A percentile compares a stretch with the other conserved stretches of the same genome.
Evolutionary conservation across 139 green algal genomes (phyloP).

Genomic region (Picochlorum costavermella): DNA sequence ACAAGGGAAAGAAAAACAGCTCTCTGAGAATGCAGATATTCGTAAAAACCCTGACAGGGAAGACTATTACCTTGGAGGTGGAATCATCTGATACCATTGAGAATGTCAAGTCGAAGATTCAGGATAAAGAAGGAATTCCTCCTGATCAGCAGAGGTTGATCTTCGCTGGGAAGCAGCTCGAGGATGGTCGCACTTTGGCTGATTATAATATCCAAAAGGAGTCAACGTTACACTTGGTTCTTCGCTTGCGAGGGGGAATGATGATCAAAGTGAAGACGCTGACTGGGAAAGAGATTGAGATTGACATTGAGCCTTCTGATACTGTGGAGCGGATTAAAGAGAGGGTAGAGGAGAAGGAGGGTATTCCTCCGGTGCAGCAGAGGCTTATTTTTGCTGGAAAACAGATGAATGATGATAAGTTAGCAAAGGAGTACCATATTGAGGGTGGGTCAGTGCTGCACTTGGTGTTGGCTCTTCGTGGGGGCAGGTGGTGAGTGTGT

Average conservation of each 20-base stretch:
- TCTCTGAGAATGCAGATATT: slow-evolving; percentile 62
- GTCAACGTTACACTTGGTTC: slow-evolving; percentile 96
- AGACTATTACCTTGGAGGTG: slow-evolving; percentile 83
- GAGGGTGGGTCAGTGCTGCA: slow-evolving; percentile 96
- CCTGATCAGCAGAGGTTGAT: slow-evolving; percentile 95
- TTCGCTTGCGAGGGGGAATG: slow-evolving; percentile 59
- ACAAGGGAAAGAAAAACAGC: background rate
- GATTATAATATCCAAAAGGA: slow-evolving; percentile 97
- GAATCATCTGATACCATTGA: slow-evolving; percentile 62
- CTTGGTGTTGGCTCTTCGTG: slow-evolving; percentile 65
- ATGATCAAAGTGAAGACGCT: slow-evolving; percentile 97
- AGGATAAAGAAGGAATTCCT: slow-evolving; percentile 89
- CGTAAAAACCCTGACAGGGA: slow-evolving; percentile 70
- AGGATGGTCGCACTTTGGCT: slow-evolving; percentile 87
- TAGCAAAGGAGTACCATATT: slow-evolving; percentile 97
- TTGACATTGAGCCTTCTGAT: slow-evolving; percentile 97
- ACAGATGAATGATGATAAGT: slow-evolving; percentile 99
- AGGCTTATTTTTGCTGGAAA: slow-evolving; percentile 94
- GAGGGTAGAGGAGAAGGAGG: slow-evolving; percentile 98
- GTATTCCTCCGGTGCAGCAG: slow-evolving; percentile 98
- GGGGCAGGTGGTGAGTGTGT: slow-evolving; percentile 5
- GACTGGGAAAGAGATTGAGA: slow-evolving; percentile 99
- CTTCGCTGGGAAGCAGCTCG: slow-evolving; percentile 94
- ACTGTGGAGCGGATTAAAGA: slow-evolving; percentile 99
- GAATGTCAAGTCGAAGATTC: slow-evolving; percentile 33